Base-by-base conservation (phyloP, 2,329 filamentous ascomycete species). In the Fusarium transvaalense region DNA sequence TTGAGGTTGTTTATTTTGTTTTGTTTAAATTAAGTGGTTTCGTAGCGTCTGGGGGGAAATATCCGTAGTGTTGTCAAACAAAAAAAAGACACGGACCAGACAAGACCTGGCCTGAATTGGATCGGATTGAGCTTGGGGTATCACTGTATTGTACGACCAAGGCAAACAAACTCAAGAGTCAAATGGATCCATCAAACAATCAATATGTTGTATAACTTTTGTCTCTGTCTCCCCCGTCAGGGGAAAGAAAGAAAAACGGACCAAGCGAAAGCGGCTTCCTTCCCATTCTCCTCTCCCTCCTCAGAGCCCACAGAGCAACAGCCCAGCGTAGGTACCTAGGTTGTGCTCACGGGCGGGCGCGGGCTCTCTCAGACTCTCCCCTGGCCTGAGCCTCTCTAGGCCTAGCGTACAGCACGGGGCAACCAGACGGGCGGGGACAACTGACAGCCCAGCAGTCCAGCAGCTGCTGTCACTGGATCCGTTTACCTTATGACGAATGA, bases 151-250 rank as follows among this genome's bases (percentile, higher is more conserved):
- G 35, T 41, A 31, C 21, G 43, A 14, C 15, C 43, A 41, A 54
- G 14, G n/a, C n/a, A n/a, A n/a, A 35, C 25, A 32, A 32, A 19
- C 21, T 29, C 27, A 43, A 23, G 25, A 31, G 14, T 38, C 38
- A 34, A 60, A 52, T 37, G 56, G 45, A 61, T 61, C 55, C 31
- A 42, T 55, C 61, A 55, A 66, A 39, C 43, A 43, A 48, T 34
- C 54, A 41, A 35, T 45, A 38, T 51, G 34, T 51, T 27, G 47
- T 39, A 39, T 31, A 37, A 25, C 23, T 52, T 54, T 29, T 52
- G 43, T 64, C 45, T 25, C n/a, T 55, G 43, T 65, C 53, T 55
- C 71, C 71, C 71, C 71, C 67, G 71, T 73, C 71, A 73, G 71
- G 71, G 71, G 71, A 62, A 70, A 66, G 56, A 48, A 51, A 71